Conservation (phyloP, 2,329 filamentous ascomycete genomes). For the Graphiopsis chlorocephala region DNA sequence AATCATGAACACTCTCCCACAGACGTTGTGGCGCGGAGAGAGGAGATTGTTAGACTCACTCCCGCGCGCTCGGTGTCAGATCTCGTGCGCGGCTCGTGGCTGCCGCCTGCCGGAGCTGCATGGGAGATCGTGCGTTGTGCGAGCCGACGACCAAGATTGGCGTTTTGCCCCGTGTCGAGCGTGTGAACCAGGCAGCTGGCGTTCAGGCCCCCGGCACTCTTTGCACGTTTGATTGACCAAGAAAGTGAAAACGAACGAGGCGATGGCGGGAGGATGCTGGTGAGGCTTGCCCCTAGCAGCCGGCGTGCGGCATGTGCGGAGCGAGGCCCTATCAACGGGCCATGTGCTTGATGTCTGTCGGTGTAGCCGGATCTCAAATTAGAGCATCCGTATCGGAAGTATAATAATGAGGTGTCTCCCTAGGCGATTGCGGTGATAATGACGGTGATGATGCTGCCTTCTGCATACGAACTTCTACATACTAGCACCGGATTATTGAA, state of each 20-base stretch:
- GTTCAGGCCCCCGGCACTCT: neutral
- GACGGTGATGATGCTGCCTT: neutral
- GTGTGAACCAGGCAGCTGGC: neutral
- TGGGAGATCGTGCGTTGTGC: conserved; percentile 3
- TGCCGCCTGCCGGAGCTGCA: conserved; percentile 1
- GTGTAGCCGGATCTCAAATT: neutral
- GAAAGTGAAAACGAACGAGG: neutral
- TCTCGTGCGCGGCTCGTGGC: conserved; percentile 7
- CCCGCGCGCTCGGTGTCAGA: neutral
- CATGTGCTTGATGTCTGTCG: neutral
- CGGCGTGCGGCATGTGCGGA: neutral
- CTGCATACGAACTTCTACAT: neutral
- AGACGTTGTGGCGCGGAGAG: conserved; percentile 6
- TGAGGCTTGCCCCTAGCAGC: neutral
- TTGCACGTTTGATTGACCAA: conserved; percentile 4
- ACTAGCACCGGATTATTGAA: neutral
- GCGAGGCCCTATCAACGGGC: neutral
- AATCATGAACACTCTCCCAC: conserved; percentile 3
- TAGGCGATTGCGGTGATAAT: neutral
- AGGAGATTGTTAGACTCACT: neutral
- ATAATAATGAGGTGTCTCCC: neutral
- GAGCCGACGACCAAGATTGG: conserved; percentile 1
- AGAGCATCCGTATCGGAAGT: neutral
- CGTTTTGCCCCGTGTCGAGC: neutral
- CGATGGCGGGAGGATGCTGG: neutral